Conservation (phyloP, 495 filamentous ascomycete species). For the Penicillium angulare region DNA sequence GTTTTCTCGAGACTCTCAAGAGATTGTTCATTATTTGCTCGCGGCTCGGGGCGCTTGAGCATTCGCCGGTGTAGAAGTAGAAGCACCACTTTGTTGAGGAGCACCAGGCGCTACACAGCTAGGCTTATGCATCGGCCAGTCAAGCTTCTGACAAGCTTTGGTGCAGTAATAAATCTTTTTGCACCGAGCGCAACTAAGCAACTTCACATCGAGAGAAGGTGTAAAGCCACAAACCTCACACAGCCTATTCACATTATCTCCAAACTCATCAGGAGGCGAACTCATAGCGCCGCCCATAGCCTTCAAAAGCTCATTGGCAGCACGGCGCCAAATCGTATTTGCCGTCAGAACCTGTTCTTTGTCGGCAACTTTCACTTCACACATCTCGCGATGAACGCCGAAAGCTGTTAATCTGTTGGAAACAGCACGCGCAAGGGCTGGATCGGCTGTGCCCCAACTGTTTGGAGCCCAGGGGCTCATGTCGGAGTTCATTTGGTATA, state of each 20-base stretch:
- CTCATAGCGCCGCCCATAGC: neutral
- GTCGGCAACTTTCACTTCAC: neutral
- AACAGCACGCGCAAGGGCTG: conserved; percentile 1
- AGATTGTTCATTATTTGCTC: too few relatives aligned
- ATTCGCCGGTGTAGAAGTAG: too few relatives aligned
- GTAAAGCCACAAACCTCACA: conserved; percentile 12
- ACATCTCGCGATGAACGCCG: conserved; percentile 3
- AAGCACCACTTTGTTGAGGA: too few relatives aligned
- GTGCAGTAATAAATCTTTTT: conserved; percentile 6
- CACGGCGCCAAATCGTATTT: neutral
- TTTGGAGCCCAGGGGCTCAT: conserved; percentile 1
- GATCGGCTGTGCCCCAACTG: neutral
- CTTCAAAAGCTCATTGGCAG: neutral
- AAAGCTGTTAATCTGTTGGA: neutral
- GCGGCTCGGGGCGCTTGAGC: too few relatives aligned
- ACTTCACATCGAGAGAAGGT: neutral
- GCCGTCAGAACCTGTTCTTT: neutral
- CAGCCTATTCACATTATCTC: neutral
- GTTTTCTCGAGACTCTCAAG: too few relatives aligned
- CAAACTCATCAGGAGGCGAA: conserved; percentile 3
- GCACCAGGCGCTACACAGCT: too few relatives aligned
- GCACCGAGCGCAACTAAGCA: conserved; percentile 7
- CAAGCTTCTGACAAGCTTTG: conserved; percentile 5
- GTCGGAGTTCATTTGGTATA: neutral
- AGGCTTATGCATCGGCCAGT: conserved; percentile 8